A percentile compares a stretch with the other conserved stretches of the same genome.
These are phyloP conservation scores for Petasospora rhodanensis DNA, from an alignment of 1,139 yeast species.

Conservation along the genomic window DNA sequence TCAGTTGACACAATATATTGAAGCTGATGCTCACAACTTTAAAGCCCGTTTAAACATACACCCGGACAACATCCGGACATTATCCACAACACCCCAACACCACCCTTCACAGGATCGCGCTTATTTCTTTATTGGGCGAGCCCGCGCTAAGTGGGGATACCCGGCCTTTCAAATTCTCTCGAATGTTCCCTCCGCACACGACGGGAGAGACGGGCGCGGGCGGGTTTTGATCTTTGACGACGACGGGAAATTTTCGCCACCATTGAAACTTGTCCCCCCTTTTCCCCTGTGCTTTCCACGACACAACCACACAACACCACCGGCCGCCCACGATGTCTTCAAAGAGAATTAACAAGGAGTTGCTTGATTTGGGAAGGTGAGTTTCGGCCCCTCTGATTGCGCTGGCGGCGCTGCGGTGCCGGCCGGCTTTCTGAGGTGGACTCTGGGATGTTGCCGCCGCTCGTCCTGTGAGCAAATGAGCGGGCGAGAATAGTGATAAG, in stretches of 20 bases:
- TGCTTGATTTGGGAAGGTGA: conserved; percentile 90
- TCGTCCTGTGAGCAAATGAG: neutral
- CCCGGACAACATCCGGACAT: conserved; percentile 1
- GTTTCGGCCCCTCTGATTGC: conserved; percentile 31
- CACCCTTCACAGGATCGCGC: conserved; percentile 1
- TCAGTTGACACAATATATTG: too few species aligned
- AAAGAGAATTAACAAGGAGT: conserved; percentile 94
- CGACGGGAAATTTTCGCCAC: conserved; percentile 15
- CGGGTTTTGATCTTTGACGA: conserved; percentile 5
- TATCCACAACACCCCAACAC: neutral
- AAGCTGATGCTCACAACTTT: too few species aligned
- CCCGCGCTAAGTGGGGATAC: too few species aligned
- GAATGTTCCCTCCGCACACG: neutral
- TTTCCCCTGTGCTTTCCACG: conserved; percentile 4
- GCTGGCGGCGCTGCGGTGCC: neutral
- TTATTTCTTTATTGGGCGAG: too few species aligned
- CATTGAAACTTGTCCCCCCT: conserved; percentile 8
- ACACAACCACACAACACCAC: conserved; percentile 3
- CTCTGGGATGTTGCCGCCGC: neutral
- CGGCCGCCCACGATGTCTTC: conserved; percentile 34
- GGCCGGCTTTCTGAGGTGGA: too few species aligned
- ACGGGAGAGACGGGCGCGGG: conserved; percentile 2
- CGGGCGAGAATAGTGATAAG: too few species aligned
- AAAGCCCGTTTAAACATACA: neutral
- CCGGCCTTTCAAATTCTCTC: conserved; percentile 2